Evolutionary conservation across 1,284 basidiomycete genomes (phyloP).

Genomic region (Puccinia triticina): DNA sequence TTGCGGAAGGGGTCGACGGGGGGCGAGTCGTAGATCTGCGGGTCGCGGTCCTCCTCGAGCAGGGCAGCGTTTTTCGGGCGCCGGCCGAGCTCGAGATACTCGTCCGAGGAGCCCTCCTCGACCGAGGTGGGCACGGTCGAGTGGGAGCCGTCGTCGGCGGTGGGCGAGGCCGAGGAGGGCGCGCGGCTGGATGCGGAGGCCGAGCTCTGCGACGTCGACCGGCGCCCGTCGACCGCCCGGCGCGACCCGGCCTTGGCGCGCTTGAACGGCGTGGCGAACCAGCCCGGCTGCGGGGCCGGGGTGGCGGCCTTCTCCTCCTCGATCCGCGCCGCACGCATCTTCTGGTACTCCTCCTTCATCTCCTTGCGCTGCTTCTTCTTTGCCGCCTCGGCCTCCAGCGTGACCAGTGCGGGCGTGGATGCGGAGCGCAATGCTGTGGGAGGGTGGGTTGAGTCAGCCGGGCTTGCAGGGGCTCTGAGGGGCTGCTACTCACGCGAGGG

Average conservation of each 20-base stretch:
- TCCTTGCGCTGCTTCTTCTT: conserved; percentile 1
- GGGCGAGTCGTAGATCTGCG: background rate
- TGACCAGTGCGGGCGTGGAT: background rate
- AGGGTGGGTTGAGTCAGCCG: too few species aligned
- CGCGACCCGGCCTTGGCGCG: background rate
- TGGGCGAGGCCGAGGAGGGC: background rate
- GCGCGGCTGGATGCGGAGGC: background rate
- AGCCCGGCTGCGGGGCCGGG: background rate
- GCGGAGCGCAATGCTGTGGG: background rate
- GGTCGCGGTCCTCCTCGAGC: background rate
- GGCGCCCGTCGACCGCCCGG: background rate
- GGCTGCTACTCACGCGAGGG: background rate
- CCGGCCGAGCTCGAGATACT: background rate
- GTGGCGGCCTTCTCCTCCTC: background rate
- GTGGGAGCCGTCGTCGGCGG: background rate
- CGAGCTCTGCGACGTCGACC: background rate
- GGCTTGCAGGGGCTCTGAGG: too few species aligned
- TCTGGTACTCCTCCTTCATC: conserved; percentile 9
- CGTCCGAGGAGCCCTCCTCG: background rate
- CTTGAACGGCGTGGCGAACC: background rate
- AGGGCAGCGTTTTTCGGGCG: background rate
- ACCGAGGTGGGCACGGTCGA: conserved; percentile 5
- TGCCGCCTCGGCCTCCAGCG: background rate
- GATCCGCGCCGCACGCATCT: background rate
- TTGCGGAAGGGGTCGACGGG: background rate